A percentile compares a stretch with the other conserved stretches of the same genome.
These are phyloP conservation scores for Hibiscus tridactylites DNA, from an alignment of 345 rosid genomes.

Conservation along the genomic window DNA sequence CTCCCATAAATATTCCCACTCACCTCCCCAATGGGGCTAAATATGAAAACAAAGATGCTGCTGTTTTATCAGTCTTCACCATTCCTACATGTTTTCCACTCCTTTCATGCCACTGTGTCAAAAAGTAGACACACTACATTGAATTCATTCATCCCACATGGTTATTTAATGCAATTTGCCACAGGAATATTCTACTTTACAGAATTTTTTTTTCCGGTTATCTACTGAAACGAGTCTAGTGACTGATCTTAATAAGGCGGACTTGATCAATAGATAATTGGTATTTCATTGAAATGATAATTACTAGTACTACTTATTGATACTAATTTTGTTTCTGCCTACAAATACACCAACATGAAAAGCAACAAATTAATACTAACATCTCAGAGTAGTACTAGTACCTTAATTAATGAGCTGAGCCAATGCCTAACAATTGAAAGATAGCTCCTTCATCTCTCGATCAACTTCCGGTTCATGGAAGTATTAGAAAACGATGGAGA, in stretches of 20 bases:
- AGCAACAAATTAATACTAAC: not conserved
- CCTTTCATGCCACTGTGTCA: not conserved
- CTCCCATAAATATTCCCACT: not conserved
- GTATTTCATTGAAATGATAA: too few species aligned
- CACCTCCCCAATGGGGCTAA: not conserved
- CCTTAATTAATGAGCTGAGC: constrained; percentile 10
- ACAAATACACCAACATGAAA: not conserved
- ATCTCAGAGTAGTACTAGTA: not conserved
- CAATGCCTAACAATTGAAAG: constrained; percentile 22
- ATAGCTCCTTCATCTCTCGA: not conserved
- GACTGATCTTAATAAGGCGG: too few species aligned
- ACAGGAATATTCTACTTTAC: not conserved
- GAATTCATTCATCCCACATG: not conserved
- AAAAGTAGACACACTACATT: not conserved
- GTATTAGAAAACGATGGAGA: constrained; percentile 15
- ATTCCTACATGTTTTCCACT: not conserved
- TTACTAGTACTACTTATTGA: not conserved
- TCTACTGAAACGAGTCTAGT: too few species aligned
- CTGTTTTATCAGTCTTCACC: not conserved
- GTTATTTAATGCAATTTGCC: not conserved
- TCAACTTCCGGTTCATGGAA: constrained; percentile 14
- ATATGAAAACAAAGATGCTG: not conserved
- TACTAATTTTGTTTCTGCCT: not conserved
- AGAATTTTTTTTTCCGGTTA: not conserved
- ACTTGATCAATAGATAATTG: not conserved